Evolutionary conservation across 2,329 filamentous ascomycete genomes (phyloP).

Genomic region (Colletotrichum trifolii): DNA sequence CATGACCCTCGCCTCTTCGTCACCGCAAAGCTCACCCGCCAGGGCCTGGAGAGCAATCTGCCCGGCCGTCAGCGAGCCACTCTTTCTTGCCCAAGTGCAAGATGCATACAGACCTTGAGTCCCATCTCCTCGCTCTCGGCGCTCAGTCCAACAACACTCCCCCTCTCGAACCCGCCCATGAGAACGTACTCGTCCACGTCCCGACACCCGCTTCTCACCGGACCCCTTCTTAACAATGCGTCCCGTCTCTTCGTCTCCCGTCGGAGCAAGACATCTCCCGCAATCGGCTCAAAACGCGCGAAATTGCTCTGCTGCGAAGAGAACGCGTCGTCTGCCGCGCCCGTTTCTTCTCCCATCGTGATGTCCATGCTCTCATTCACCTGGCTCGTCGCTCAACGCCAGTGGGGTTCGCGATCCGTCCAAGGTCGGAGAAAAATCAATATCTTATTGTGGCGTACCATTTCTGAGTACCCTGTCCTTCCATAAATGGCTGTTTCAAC

Average conservation of each 20-base stretch:
- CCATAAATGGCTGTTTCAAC: no score
- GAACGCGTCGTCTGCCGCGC: not conserved
- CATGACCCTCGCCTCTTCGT: slow-evolving; percentile 46
- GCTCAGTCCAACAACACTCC: slow-evolving; percentile 64
- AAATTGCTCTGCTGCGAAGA: slow-evolving; percentile 57
- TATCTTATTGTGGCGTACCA: no score
- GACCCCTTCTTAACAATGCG: slow-evolving; percentile 43
- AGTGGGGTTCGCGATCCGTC: no score
- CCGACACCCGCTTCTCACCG: slow-evolving; percentile 54
- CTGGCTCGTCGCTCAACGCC: no score
- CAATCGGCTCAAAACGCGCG: slow-evolving; percentile 53
- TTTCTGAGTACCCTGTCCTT: no score
- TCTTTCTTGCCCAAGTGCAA: not conserved
- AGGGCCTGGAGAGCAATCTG: slow-evolving; percentile 63
- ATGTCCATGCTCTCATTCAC: no score
- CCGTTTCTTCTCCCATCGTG: not conserved
- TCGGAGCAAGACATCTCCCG: slow-evolving; percentile 55
- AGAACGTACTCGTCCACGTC: slow-evolving; percentile 62
- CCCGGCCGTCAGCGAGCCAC: not conserved
- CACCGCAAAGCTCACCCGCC: slow-evolving; percentile 50
- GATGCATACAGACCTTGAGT: slow-evolving; percentile 53
- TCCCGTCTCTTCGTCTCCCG: slow-evolving; percentile 51
- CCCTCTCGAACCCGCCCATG: slow-evolving; percentile 59
- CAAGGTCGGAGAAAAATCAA: no score
- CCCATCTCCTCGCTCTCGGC: slow-evolving; percentile 62